phyloP scores from a whole-genome alignment of 202 grass and related monocot species.

The Brachypodium distachyon region DNA sequence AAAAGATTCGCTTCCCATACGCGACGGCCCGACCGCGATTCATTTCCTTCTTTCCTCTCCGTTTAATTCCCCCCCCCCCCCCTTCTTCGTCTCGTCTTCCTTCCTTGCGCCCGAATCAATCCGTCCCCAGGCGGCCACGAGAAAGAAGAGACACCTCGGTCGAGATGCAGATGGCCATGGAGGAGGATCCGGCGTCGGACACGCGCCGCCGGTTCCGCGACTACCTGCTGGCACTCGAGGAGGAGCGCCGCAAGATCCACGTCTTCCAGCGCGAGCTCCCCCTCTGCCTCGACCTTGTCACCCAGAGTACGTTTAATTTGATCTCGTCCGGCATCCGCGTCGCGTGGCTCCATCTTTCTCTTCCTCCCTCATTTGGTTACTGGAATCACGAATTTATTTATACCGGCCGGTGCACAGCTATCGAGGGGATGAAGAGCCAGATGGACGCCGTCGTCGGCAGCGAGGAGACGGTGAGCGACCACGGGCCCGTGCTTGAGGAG shows the following conservation, averaged over 20 bases:
- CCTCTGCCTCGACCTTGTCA: conserved; percentile 76
- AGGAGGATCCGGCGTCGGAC: neutral
- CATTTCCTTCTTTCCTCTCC: neutral
- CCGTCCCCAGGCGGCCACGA: neutral
- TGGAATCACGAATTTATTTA: neutral
- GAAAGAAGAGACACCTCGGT: no score
- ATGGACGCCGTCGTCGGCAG: conserved; percentile 38
- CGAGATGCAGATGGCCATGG: neutral
- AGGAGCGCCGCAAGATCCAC: conserved; percentile 73
- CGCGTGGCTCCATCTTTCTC: neutral
- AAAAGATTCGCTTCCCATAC: conserved; percentile 67
- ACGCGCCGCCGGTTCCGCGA: conserved; percentile 21
- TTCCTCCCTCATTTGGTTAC: no score
- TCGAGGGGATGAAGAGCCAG: conserved; percentile 54
- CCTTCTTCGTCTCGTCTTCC: neutral
- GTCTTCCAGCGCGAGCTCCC: conserved; percentile 87
- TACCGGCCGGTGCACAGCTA: conserved; percentile 21
- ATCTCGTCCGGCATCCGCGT: neutral
- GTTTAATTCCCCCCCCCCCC: no score
- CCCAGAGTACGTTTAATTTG: conserved; percentile 51
- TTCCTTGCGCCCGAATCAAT: neutral
- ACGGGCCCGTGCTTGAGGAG: conserved; percentile 72
- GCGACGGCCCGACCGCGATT: conserved; percentile 88
- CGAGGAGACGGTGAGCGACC: conserved; percentile 46
- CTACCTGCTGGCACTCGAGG: conserved; percentile 70